Evolutionary conservation across 768 basidiomycete genomes (phyloP).

Genomic region (Rhodotorula toruloides): DNA sequence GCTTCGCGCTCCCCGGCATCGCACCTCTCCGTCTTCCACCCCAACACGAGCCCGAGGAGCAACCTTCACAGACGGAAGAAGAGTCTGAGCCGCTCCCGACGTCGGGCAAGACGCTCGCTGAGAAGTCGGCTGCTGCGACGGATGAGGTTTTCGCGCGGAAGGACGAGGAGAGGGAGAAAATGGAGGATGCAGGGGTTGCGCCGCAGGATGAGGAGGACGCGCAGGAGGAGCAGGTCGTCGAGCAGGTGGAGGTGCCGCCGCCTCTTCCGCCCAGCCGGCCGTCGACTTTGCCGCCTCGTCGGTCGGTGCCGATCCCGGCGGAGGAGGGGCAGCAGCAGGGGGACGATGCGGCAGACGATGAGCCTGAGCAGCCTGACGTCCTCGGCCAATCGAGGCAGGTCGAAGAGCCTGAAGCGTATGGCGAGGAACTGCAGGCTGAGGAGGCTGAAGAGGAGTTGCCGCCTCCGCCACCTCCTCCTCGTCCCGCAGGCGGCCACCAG

Average conservation of each 20-base stretch:
- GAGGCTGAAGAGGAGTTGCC: conserved; percentile 16
- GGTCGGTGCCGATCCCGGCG: conserved; percentile 11
- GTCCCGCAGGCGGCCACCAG: conserved; percentile 19
- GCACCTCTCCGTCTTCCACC: conserved; percentile 5
- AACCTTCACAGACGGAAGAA: not conserved
- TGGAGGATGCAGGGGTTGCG: not conserved
- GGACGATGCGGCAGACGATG: not conserved
- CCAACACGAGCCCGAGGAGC: not conserved
- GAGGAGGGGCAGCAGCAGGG: not conserved
- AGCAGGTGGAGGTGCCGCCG: conserved; percentile 8
- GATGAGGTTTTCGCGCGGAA: not conserved
- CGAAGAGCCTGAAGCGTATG: conserved; percentile 23
- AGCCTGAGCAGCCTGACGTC: not conserved
- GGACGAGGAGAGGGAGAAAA: not conserved
- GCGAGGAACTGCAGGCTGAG: not conserved
- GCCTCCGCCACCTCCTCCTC: conserved; percentile 27
- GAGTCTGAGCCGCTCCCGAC: not conserved
- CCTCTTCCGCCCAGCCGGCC: conserved; percentile 18
- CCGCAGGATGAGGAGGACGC: not conserved
- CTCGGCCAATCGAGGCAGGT: not conserved
- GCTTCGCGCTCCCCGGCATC: conserved; percentile 31
- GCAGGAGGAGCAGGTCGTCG: not conserved
- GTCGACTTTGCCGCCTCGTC: conserved; percentile 12
- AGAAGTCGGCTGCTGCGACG: not conserved
- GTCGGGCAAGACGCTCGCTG: not conserved